Percentiles rank a stretch among this genome's conserved stretches.
Evolutionary conservation across 371 early-diverging fungal genomes (phyloP).

Genomic region (Saksenaea oblongispora): DNA sequence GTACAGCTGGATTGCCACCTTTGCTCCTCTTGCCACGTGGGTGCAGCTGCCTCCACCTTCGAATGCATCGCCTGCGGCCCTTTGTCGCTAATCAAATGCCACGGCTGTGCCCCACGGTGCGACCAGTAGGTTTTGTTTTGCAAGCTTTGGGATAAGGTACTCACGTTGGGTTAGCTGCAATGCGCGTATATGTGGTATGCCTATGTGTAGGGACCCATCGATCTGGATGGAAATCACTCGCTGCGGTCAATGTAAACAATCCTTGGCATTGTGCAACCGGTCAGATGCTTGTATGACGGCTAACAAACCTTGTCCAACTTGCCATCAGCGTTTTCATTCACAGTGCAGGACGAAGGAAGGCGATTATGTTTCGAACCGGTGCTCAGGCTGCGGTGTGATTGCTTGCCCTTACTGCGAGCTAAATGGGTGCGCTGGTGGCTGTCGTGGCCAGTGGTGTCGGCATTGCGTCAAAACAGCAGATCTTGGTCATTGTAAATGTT

Average conservation of each 20-base stretch:
- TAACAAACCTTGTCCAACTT: constrained; percentile 6
- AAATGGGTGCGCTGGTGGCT: constrained; percentile 19
- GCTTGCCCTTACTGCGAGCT: constrained; percentile 29
- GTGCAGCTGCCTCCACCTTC: constrained; percentile 15
- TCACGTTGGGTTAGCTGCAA: constrained; percentile 11
- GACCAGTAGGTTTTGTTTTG: constrained; percentile 14
- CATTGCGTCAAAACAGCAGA: constrained; percentile 6
- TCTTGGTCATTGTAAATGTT: constrained; percentile 21
- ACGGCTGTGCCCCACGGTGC: constrained; percentile 23
- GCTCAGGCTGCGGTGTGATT: constrained; percentile 18
- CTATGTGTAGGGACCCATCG: constrained; percentile 10
- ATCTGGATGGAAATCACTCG: constrained; percentile 1
- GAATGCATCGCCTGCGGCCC: constrained; percentile 20
- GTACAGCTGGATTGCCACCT: constrained; percentile 23
- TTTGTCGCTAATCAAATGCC: constrained; percentile 17
- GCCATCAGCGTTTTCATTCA: constrained; percentile 18
- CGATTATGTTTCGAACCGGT: constrained; percentile 18
- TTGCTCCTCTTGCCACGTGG: constrained; percentile 18
- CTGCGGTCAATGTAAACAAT: constrained; percentile 16
- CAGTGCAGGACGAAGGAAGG: constrained; percentile 16
- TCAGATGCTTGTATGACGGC: constrained; percentile 9
- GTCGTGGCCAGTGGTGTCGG: constrained; percentile 27
- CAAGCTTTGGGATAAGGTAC: not conserved
- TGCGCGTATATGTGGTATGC: constrained; percentile 15
- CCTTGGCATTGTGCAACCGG: constrained; percentile 19